A percentile compares a stretch with the other conserved stretches of the same genome.
Evolutionary conservation across 2,329 filamentous ascomycete species (phyloP).

Genomic region (Lachnellula hyalina): DNA sequence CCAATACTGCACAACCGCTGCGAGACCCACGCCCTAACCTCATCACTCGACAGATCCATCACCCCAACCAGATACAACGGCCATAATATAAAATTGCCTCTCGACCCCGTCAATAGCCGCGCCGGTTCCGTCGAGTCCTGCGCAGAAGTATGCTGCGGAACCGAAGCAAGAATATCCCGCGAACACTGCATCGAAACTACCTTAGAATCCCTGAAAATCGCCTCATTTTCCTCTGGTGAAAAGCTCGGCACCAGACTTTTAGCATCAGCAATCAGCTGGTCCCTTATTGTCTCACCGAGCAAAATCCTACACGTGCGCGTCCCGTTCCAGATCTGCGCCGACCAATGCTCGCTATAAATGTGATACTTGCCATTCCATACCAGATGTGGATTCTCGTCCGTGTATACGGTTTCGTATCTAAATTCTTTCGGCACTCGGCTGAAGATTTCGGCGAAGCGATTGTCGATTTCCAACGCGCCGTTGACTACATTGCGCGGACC

Average conservation of each 20-base stretch:
- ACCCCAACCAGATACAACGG: conserved; percentile 21
- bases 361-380: conserved; percentile 28
- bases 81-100: conserved; percentile 24
- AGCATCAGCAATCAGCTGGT: conserved; percentile 12
- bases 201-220: conserved; percentile 7
- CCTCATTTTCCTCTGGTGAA: conserved; percentile 7
- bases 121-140: background rate
- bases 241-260: conserved; percentile 7
- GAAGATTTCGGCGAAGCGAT: conserved; percentile 12
- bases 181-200: conserved; percentile 16
- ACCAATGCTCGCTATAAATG: conserved; percentile 24
- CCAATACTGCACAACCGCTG: conserved; percentile 15
- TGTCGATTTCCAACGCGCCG: background rate
- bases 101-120: conserved; percentile 10
- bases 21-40: conserved; percentile 19
- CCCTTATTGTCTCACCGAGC: conserved; percentile 22
- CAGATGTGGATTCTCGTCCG: conserved; percentile 18
- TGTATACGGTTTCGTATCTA: conserved; percentile 21
- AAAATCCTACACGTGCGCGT: conserved; percentile 23
- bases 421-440: conserved; percentile 15
- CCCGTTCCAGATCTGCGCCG: conserved; percentile 27
- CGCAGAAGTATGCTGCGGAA: conserved; percentile 20
- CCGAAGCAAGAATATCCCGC: conserved; percentile 23
- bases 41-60: conserved; percentile 19
- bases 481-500: conserved; percentile 31